Base-by-base conservation (phyloP, 2,329 filamentous ascomycete genomes). In the Pseudogymnoascus sp. region DNA sequence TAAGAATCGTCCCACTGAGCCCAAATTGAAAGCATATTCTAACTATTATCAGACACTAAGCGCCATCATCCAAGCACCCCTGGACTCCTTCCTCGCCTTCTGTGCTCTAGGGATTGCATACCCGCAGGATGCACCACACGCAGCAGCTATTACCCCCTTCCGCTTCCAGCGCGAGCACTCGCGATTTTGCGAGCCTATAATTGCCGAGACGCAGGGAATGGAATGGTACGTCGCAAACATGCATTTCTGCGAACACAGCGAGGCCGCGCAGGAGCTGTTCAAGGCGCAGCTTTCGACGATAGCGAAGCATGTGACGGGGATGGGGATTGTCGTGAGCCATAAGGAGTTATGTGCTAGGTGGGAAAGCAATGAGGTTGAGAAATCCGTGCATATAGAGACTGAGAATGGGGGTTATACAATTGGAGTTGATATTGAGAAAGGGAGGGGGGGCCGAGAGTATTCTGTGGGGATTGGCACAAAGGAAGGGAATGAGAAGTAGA, bases 51-150 rank as follows among this genome's bases (percentile, higher is more conserved):
- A 37, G 33, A 37, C 59, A 16, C 10, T 60, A 28, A 38, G 37
- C 18, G 18, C 59, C 2, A 38, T 60, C 38, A 60, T 60, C 12
- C n/a, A 40, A n/a, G 59, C 59, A 12, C 59, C 59, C 5, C 37
- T 60, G 21, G 59, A 60, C 18, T 38, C 33, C 37, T 60, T 60
- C 33, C 59, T 60, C 7, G 59, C 59, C 2, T 40, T 60, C 33
- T 60, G 59, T 60, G 37, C 59, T 25, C 59, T 60, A 18, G 59
- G 59, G 4, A 60, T 60, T 38, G 14, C 33, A 11, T 60, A 60
- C 12, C 59, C 59, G 1, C 59, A 60, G 59, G 59, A 60, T 40
- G 37, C 59, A 18, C 50, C 50, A 18, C 8, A 10, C 4, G 16
- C 25, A 7, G 50, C 50, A 56, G 25, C 50, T 7, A 33, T 56